Evolutionary conservation across 2,329 filamentous ascomycete species (phyloP), one percentile per base, ranked within the genome.

Genomic region (Xylariaceae sp.): DNA sequence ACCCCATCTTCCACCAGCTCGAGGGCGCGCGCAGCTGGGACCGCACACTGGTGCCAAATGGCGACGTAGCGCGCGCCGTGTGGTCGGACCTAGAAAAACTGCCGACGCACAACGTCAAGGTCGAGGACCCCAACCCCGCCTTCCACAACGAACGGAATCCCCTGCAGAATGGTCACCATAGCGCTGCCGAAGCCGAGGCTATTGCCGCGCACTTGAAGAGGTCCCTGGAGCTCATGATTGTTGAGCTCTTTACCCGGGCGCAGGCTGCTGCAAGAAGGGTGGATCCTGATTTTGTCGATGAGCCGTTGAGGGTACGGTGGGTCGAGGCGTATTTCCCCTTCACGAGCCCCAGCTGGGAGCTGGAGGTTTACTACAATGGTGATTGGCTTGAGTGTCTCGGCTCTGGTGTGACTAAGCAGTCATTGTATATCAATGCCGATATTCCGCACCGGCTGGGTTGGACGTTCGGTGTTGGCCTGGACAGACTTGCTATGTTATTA

Each of bases 1-100:
- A 97, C 68, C 93, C 93, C 0, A 82, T 95, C 47, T 98, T 98
- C 67, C 93, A 98, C 69, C 93, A 98, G 70, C 97, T 97, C 91
- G 93, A 98, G 66, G 92, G 90, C 11, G 92, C 92, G 7, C 78
- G 86, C 56, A 85, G 90, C 43, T 98, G 93, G 92, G 86, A 93
- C 62, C 80, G 88, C 8, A 73, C 64, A 22, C 76, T 71, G 63
- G 79, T 78, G 36, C 74, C 71, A 44, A 72, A 67, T 48, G 75
- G 74, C 16, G 77, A 85, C 53, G 64, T 90, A 16, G 79, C 79
- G 1, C 71, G 79, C 14, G 77, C 80, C 11, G 82, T 97, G 6
- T 79, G 76, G 70, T 75, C 75, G 27, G 88, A 95, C 60, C 56
- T 94, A 22, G 78, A 81, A 42, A 74, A 69, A 43, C 76, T 97